Conservation (phyloP, 208 protist genomes). For the Crithidia sp. region DNA sequence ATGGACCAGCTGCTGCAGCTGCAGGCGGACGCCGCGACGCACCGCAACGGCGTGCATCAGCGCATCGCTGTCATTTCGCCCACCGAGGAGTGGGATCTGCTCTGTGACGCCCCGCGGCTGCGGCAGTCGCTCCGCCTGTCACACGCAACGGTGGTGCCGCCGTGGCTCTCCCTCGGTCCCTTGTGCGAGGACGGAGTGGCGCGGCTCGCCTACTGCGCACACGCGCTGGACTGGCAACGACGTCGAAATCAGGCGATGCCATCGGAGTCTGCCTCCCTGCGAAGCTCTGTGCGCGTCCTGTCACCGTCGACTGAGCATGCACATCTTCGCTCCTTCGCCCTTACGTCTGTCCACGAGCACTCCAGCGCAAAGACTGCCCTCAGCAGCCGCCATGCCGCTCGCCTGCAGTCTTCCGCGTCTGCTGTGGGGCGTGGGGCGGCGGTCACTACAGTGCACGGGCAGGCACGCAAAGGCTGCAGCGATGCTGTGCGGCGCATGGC, state of each 20-base stretch:
- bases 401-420: slow-evolving; percentile 11
- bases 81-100: slow-evolving; percentile 66
- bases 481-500: slow-evolving; percentile 69
- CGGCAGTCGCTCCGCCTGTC: slow-evolving; percentile 17
- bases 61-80: slow-evolving; percentile 21
- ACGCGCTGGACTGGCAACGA: slow-evolving; percentile 20
- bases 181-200: slow-evolving; percentile 47
- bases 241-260: not conserved
- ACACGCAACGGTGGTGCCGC: not conserved
- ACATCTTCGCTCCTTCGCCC: slow-evolving; percentile 24
- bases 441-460: slow-evolving; percentile 41
- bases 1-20: slow-evolving; percentile 66
- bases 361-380: slow-evolving; percentile 17
- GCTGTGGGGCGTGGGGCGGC: not conserved
- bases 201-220: slow-evolving; percentile 57
- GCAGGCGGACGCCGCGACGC: slow-evolving; percentile 27
- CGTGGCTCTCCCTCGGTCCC: slow-evolving; percentile 37
- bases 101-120: slow-evolving; percentile 48
- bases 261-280: not conserved
- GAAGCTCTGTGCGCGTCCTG: slow-evolving; percentile 18
- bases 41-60: not conserved
- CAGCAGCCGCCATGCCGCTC: slow-evolving; percentile 17
- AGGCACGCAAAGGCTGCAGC: slow-evolving; percentile 59
- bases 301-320: slow-evolving; percentile 28
- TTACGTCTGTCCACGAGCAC: slow-evolving; percentile 27